A percentile compares a stretch with the other conserved stretches of the same genome.
phyloP scores from a whole-genome alignment of 2,329 filamentous ascomycete species.

The Cladorrhinum sp. region DNA sequence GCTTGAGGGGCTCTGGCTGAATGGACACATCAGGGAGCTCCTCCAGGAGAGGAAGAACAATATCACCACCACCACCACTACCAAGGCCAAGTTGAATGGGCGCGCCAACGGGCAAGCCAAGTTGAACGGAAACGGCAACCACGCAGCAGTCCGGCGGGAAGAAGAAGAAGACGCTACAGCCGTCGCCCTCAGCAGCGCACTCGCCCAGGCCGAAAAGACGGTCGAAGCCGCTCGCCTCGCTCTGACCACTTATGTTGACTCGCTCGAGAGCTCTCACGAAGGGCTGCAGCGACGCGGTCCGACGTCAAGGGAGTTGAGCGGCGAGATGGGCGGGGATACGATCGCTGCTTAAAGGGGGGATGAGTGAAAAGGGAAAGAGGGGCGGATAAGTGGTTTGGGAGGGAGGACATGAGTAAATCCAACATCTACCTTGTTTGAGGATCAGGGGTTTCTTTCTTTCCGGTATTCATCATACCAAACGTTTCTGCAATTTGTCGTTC shows the following conservation, averaged over 20 bases:
- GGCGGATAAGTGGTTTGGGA: not conserved
- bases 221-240: conserved; percentile 45
- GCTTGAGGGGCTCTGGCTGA: conserved; percentile 59
- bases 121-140: conserved; percentile 5
- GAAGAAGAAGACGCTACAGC: conserved; percentile 40
- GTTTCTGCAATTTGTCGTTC: not conserved
- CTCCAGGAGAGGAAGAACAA: conserved; percentile 40
- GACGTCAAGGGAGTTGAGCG: conserved; percentile 54
- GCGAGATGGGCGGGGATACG: conserved; percentile 63
- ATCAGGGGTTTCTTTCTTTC: not conserved
- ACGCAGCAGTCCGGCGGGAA: too few species aligned
- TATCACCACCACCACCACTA: conserved; percentile 13
- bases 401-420: not conserved
- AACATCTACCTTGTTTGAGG: not conserved
- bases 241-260: conserved; percentile 38
- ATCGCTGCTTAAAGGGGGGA: conserved; percentile 11
- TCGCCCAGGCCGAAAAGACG: conserved; percentile 46
- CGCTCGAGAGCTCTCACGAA: conserved; percentile 12
- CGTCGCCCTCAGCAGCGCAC: conserved; percentile 41
- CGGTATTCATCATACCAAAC: conserved; percentile 1
- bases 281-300: conserved; percentile 41
- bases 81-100: conserved; percentile 6
- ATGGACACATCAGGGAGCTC: conserved; percentile 57
- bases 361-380: not conserved
- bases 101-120: conserved; percentile 22